These are phyloP conservation scores for Penicillium canariense DNA, from an alignment of 495 filamentous ascomycete species.

Conservation along the genomic window DNA sequence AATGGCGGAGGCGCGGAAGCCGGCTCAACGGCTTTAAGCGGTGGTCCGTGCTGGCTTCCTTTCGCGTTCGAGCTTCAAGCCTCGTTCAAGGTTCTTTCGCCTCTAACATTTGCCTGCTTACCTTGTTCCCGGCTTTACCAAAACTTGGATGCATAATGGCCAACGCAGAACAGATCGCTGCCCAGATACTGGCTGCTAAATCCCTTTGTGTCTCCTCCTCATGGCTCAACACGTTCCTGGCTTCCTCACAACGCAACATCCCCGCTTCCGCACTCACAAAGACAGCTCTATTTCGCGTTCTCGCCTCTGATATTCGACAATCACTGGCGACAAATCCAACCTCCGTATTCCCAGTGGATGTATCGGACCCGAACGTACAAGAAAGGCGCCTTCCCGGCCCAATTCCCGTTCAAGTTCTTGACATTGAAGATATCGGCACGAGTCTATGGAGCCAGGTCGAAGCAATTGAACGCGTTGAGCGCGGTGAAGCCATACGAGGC, in stretches of 20 bases:
- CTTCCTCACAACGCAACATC: constrained; percentile 48
- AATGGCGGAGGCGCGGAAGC: constrained; percentile 7
- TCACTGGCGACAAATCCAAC: constrained; percentile 50
- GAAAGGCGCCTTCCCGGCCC: constrained; percentile 56
- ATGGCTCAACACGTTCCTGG: constrained; percentile 46
- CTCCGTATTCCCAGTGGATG: constrained; percentile 57
- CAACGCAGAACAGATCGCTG: constrained; percentile 38
- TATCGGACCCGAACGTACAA: constrained; percentile 49
- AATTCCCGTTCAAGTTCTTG: constrained; percentile 76
- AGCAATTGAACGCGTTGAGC: constrained; percentile 73
- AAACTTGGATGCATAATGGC: constrained; percentile 29
- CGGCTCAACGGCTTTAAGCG: constrained; percentile 25
- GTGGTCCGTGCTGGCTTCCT: constrained; percentile 30
- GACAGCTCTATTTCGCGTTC: constrained; percentile 77
- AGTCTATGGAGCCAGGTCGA: constrained; percentile 85
- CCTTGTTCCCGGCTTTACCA: not conserved
- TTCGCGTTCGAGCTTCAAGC: constrained; percentile 3
- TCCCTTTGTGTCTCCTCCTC: constrained; percentile 40
- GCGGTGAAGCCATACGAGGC: constrained; percentile 79
- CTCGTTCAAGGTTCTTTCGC: not conserved
- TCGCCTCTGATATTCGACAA: constrained; percentile 70
- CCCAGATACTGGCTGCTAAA: constrained; percentile 43
- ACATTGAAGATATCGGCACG: constrained; percentile 75
- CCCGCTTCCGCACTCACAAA: constrained; percentile 70
- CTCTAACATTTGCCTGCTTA: not conserved